Conservation (phyloP, 1,284 basidiomycete genomes). For the Afroboletus lepidellus region DNA sequence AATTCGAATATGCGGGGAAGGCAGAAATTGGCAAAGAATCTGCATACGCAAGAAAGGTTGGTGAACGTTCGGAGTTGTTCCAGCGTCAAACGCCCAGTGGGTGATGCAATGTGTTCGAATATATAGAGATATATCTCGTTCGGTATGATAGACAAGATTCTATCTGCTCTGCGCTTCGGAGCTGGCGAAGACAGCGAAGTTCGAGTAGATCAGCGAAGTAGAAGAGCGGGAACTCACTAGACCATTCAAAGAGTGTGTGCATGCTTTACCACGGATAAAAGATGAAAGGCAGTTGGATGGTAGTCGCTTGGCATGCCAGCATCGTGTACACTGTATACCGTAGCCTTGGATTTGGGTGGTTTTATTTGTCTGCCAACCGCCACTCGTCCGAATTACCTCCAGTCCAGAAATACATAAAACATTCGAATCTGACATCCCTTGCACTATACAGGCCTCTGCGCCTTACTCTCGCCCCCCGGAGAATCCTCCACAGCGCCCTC, state of each 20-base stretch:
- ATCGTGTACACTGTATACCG: no score
- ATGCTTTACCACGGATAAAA: no score
- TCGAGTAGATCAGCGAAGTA: neutral
- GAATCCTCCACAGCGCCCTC: constrained; percentile 1
- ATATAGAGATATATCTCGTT: constrained; percentile 40
- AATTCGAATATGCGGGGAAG: constrained; percentile 38
- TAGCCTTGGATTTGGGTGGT: no score
- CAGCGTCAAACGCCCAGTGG: neutral
- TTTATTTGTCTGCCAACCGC: no score
- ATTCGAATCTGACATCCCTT: constrained; percentile 18
- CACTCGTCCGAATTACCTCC: no score
- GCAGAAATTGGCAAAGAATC: constrained; percentile 40
- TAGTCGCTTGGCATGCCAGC: no score
- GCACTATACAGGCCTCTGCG: constrained; percentile 31
- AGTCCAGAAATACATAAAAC: no score
- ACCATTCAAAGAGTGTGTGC: constrained; percentile 14
- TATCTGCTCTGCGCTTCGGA: constrained; percentile 13
- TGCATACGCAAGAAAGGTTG: constrained; percentile 41
- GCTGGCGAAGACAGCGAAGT: constrained; percentile 7
- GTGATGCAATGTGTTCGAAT: constrained; percentile 27
- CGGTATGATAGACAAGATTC: constrained; percentile 24
- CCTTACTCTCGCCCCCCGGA: constrained; percentile 12
- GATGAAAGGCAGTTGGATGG: no score
- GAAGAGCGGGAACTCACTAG: neutral
- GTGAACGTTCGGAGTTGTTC: constrained; percentile 24